Conservation (phyloP, 371 early-diverging fungal genomes). For the Mycotypha africana region DNA sequence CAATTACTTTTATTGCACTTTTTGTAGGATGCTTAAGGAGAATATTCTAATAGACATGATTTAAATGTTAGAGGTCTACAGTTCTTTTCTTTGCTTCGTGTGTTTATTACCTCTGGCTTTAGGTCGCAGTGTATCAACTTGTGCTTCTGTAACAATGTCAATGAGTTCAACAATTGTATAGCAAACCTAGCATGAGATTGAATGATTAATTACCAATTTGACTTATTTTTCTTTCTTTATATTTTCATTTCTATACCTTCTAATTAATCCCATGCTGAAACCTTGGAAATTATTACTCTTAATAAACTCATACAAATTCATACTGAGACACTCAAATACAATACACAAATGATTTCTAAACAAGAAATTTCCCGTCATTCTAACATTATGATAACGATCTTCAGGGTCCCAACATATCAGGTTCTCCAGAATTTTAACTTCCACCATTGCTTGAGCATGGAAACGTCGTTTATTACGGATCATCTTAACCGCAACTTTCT, state of each 20-base stretch:
- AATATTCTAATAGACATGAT: conserved; percentile 43
- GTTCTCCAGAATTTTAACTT: conserved; percentile 75
- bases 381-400: conserved; percentile 61
- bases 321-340: conserved; percentile 81
- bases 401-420: conserved; percentile 61
- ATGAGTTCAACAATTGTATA: conserved; percentile 69
- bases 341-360: conserved; percentile 89
- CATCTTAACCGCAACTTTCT: conserved; percentile 83
- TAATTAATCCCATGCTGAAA: conserved; percentile 61
- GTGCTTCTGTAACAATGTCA: conserved; percentile 55
- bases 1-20: conserved; percentile 83
- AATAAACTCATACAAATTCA: conserved; percentile 88
- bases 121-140: conserved; percentile 88
- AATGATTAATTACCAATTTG: background rate
- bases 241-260: conserved; percentile 20
- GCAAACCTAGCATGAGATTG: conserved; percentile 36
- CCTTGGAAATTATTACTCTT: conserved; percentile 82
- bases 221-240: background rate
- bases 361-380: conserved; percentile 77
- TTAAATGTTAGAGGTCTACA: too few species aligned
- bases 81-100: background rate
- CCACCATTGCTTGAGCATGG: conserved; percentile 82
- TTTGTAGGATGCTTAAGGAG: conserved; percentile 51
- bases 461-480: conserved; percentile 87
- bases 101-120: conserved; percentile 69